Base-by-base conservation (phyloP, 169 alveolate species). In the Sarcocystis neurona region DNA sequence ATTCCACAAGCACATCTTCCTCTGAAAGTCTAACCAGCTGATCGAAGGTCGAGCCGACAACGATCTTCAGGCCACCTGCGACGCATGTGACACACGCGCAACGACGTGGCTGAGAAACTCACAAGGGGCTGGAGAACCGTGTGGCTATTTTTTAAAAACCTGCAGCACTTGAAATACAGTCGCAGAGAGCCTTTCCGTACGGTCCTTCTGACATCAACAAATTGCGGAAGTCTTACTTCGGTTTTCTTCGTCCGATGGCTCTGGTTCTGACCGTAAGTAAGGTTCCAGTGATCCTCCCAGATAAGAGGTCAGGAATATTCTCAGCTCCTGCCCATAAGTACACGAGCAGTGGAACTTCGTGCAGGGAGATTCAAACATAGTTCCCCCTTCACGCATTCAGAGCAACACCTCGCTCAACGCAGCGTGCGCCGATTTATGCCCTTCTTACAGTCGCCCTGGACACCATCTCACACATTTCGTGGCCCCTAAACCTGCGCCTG, bases 21-120 rank as follows among this genome's bases (percentile, higher is more conserved):
- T 77, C 75, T 70, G 50, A 2, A 3, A 70, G 43, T 30, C 47
- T 43, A 0, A 85, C 90, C 3, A 66, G 23, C 47, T 27, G 30
- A 18, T 85, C 44, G 46, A 85, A 85, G 37, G 79, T 85, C 53
- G 63, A 58, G 58, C 90, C 90, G 0, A 85, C 90, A n/a, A 85
- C 41, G 8, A 74, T 70, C 43, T 68, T 85, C 4, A 85, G 50
- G 30, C 60, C 53, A 32, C 90, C 90, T 85, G 90, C 60, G 60
- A 20, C n/a, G 18, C 37, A 15, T n/a, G 39, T 34, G 63, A 10
- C 63, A 20, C n/a, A n/a, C n/a, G n/a, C n/a, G n/a, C n/a, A n/a
- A n/a, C n/a, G n/a, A n/a, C n/a, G n/a, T n/a, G n/a, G n/a, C n/a
- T n/a, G n/a, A n/a, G n/a, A n/a, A n/a, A n/a, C n/a, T n/a, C n/a